A percentile compares a stretch with the other conserved stretches of the same genome.
Evolutionary conservation across 129 eudicot genomes (phyloP).

Genomic region (Lonicera japonica): DNA sequence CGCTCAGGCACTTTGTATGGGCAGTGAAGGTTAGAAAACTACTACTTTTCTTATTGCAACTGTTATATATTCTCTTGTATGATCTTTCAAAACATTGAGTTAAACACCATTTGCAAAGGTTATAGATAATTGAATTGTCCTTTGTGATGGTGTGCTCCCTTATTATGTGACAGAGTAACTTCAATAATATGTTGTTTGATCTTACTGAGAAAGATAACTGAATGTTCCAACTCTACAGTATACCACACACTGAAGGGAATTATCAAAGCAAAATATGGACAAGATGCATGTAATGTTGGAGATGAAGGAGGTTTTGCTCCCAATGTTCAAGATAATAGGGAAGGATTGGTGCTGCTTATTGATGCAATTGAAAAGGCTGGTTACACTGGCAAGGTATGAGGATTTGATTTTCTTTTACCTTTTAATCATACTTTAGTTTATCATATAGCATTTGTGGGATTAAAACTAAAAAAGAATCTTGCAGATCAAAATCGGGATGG

Average conservation of each 20-base stretch:
- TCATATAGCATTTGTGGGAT: neutral
- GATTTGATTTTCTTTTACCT: neutral
- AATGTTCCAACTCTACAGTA: constrained; percentile 12
- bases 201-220: neutral
- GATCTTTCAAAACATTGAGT: neutral
- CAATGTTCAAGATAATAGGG: constrained; percentile 89
- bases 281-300: constrained; percentile 97
- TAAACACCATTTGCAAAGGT: neutral
- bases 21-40: constrained; percentile 73
- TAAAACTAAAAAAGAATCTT: neutral
- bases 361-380: constrained; percentile 98
- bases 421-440: neutral
- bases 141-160: neutral
- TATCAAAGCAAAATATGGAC: constrained; percentile 89
- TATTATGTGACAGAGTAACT: neutral
- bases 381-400: constrained; percentile 81
- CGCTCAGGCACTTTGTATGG: constrained; percentile 85
- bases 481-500: constrained; percentile 96
- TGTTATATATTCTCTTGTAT: neutral
- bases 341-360: constrained; percentile 80
- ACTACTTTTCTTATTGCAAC: constrained; percentile 5
- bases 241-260: constrained; percentile 86
- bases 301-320: constrained; percentile 99
- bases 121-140: neutral
- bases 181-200: neutral